A percentile compares a stretch with the other conserved stretches of the same genome.
These are phyloP conservation scores for Tolypocladium paradoxum DNA, from an alignment of 2,329 filamentous ascomycete species.

Conservation along the genomic window DNA sequence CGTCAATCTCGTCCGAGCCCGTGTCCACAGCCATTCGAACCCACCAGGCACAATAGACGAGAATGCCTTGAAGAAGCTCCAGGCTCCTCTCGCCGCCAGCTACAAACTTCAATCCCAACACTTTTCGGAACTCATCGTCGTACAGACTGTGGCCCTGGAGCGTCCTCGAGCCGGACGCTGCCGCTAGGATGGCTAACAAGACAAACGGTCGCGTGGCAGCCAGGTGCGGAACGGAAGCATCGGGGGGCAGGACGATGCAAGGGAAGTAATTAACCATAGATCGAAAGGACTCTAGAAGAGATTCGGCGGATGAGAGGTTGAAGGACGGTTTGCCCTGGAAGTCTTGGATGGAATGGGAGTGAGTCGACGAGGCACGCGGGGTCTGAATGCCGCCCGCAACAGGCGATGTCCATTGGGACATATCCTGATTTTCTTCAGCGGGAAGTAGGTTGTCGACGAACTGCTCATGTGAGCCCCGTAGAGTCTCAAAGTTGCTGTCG, in stretches of 20 bases:
- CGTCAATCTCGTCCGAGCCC: background rate
- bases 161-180: constrained; percentile 35
- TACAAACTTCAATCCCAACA: constrained; percentile 45
- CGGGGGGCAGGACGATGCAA: constrained; percentile 28
- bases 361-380: constrained; percentile 13
- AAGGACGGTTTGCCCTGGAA: constrained; percentile 40
- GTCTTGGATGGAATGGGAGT: constrained; percentile 23
- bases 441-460: constrained; percentile 31
- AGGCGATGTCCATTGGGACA: constrained; percentile 9
- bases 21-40: background rate
- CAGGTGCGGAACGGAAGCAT: constrained; percentile 31
- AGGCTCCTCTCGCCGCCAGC: constrained; percentile 45
- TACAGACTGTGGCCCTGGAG: constrained; percentile 42
- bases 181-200: constrained; percentile 41
- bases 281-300: constrained; percentile 31
- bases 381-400: constrained; percentile 13
- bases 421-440: constrained; percentile 10
- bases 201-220: constrained; percentile 39
- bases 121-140: constrained; percentile 46
- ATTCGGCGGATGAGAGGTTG: constrained; percentile 41
- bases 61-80: constrained; percentile 44
- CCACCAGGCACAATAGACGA: constrained; percentile 50
- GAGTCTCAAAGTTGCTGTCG: constrained; percentile 27
- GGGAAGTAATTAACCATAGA: constrained; percentile 33
- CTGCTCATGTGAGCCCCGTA: constrained; percentile 31